These are phyloP conservation scores for Xylaria sp. DNA, from an alignment of 2,329 filamentous ascomycete species.

Conservation along the genomic window DNA sequence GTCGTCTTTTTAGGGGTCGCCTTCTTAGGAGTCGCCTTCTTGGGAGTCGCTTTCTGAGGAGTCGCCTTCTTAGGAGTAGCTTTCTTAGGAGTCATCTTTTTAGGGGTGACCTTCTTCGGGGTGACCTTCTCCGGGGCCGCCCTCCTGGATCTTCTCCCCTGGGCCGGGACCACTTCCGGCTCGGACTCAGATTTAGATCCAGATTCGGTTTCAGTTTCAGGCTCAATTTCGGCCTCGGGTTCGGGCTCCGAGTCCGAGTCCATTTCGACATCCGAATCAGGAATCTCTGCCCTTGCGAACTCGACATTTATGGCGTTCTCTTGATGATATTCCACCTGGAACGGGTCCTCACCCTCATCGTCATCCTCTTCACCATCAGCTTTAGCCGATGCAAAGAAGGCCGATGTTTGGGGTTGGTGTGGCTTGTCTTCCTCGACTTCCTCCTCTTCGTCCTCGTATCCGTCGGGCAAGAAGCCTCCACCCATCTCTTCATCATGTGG, in stretches of 20 bases:
- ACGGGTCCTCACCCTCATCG: constrained; percentile 27
- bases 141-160: no score
- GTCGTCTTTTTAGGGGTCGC: no score
- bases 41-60: no score
- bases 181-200: no score
- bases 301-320: constrained; percentile 8
- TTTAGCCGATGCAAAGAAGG: constrained; percentile 21
- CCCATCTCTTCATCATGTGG: constrained; percentile 43
- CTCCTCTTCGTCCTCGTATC: constrained; percentile 27
- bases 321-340: constrained; percentile 28
- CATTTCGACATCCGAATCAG: constrained; percentile 6
- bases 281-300: constrained; percentile 5
- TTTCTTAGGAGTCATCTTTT: no score
- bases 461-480: constrained; percentile 52
- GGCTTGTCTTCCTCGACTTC: constrained; percentile 17
- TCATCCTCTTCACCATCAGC: constrained; percentile 21
- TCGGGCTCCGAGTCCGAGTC: constrained; percentile 13
- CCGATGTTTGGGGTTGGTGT: constrained; percentile 24
- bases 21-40: no score
- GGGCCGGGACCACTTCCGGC: no score
- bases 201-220: constrained; percentile 17
- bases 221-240: constrained; percentile 14
- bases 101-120: no score
- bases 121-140: no score
- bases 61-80: no score